Evolutionary conservation across 768 basidiomycete genomes (phyloP).

Genomic region (Phaeotremella fagi): DNA sequence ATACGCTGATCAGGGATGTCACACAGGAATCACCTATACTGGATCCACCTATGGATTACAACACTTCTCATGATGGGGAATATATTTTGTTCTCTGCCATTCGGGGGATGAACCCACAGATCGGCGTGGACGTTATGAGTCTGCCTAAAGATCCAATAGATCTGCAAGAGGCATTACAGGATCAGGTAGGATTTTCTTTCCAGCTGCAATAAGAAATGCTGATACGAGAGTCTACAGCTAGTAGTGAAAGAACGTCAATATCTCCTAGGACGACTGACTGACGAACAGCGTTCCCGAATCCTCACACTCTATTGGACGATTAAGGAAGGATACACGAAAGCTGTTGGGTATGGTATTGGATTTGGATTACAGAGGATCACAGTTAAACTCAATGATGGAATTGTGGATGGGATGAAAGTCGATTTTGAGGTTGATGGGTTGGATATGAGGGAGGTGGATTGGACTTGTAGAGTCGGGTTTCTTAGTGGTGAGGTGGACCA

Average conservation of each 20-base stretch:
- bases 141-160: slow-evolving; percentile 15
- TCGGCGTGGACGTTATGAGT: slow-evolving; percentile 35
- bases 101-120: slow-evolving; percentile 4
- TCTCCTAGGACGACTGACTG: slow-evolving; percentile 4
- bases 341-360: slow-evolving; percentile 32
- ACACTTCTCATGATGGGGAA: slow-evolving; percentile 31
- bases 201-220: background rate
- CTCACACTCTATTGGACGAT: slow-evolving; percentile 30
- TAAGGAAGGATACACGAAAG: slow-evolving; percentile 39
- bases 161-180: slow-evolving; percentile 19
- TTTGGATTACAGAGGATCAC: slow-evolving; percentile 33
- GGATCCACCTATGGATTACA: slow-evolving; percentile 26
- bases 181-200: slow-evolving; percentile 14
- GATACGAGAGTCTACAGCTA: slow-evolving; percentile 1
- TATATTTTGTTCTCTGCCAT: slow-evolving; percentile 21
- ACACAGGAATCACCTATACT: slow-evolving; percentile 11
- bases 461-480: slow-evolving; percentile 10
- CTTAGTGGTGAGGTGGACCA: slow-evolving; percentile 7
- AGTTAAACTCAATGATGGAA: slow-evolving; percentile 10
- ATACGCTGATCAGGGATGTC: no score
- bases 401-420: background rate
- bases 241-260: slow-evolving; percentile 11
- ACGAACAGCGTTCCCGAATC: slow-evolving; percentile 8
- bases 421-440: slow-evolving; percentile 12
- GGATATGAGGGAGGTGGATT: slow-evolving; percentile 9